Percentiles rank a stretch among this genome's conserved stretches.
Evolutionary conservation across 371 early-diverging fungal genomes (phyloP).

Genomic region (Mucor sp.): DNA sequence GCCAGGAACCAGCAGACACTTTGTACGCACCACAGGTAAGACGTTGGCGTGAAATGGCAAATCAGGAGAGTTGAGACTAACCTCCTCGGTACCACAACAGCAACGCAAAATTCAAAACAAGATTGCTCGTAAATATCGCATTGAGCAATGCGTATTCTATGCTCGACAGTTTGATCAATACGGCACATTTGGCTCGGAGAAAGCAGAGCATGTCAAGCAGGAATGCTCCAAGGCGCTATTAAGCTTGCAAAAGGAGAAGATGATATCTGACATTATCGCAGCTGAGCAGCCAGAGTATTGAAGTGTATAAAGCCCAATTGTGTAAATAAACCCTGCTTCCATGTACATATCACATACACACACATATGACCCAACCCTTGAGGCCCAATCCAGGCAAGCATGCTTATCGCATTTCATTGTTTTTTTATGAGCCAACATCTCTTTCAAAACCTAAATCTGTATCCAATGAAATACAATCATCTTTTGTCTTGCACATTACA

Average conservation of each 20-base stretch:
- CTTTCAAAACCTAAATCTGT: not conserved
- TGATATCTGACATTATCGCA: conserved; percentile 24
- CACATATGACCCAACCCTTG: not conserved
- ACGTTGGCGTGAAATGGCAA: not conserved
- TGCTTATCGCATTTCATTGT: not conserved
- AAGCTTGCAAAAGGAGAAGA: conserved; percentile 36
- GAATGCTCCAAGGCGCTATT: conserved; percentile 39
- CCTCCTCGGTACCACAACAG: not conserved
- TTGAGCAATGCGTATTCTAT: conserved; percentile 46
- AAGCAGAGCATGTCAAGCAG: conserved; percentile 36
- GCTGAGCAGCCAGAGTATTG: not conserved
- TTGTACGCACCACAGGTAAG: conserved; percentile 28
- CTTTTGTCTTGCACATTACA: not conserved
- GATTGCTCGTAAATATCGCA: conserved; percentile 37
- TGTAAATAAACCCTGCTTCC: not conserved
- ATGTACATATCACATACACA: not conserved
- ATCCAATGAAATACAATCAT: not conserved
- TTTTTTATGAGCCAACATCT: not conserved
- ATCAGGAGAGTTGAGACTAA: not conserved
- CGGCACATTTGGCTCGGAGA: conserved; percentile 23
- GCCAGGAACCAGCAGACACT: conserved; percentile 30
- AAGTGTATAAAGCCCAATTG: not conserved
- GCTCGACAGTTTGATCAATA: conserved; percentile 40
- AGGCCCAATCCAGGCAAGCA: not conserved
- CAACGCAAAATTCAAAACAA: conserved; percentile 26